Conservation (phyloP, 176 grass and related monocot genomes). For the Zoysia pacifica region DNA sequence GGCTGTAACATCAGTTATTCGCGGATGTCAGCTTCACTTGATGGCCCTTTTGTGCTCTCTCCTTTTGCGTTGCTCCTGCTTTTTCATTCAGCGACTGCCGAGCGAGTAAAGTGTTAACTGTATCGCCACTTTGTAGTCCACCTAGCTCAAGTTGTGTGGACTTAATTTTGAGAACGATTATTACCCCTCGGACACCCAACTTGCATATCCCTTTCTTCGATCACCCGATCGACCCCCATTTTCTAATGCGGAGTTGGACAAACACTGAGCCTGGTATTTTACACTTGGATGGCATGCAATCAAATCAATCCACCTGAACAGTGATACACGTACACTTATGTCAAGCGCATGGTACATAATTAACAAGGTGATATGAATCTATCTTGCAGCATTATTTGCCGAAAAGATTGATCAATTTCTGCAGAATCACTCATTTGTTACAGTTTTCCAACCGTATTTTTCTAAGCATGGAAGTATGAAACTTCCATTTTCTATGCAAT, state of each 20-base stretch:
- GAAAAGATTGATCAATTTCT: no score
- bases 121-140: constrained; percentile 11
- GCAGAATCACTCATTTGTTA: no score
- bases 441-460: no score
- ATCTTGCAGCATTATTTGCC: neutral
- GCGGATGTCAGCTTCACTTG: constrained; percentile 33
- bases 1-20: constrained; percentile 36
- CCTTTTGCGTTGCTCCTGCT: constrained; percentile 12
- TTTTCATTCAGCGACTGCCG: constrained; percentile 21
- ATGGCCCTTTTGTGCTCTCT: neutral
- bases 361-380: neutral
- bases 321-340: neutral
- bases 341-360: neutral
- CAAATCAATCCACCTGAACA: constrained; percentile 6
- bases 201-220: constrained; percentile 30
- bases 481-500: no score
- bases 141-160: neutral
- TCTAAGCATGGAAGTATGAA: no score
- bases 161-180: constrained; percentile 32
- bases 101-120: constrained; percentile 41
- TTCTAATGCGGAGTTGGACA: constrained; percentile 42
- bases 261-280: constrained; percentile 31
- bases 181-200: constrained; percentile 4
- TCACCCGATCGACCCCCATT: neutral
- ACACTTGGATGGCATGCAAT: constrained; percentile 21